These are phyloP conservation scores for Pichia cephalocereana DNA, from an alignment of 805 yeast genomes.

Conservation along the genomic window DNA sequence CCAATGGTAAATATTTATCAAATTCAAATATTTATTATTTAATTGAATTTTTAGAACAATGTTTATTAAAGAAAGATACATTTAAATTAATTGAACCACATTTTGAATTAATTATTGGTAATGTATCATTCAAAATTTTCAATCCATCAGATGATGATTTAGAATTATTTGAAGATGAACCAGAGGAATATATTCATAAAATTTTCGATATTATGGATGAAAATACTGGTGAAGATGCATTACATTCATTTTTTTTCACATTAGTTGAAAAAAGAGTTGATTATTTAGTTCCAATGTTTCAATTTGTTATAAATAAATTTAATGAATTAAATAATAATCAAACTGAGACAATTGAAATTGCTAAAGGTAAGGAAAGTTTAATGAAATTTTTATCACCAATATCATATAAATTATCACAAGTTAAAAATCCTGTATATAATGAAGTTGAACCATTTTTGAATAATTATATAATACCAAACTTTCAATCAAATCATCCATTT, in stretches of 20 bases:
- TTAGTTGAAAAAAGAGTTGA: slow-evolving; percentile 59
- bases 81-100: slow-evolving; percentile 71
- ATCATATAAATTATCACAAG: slow-evolving; percentile 45
- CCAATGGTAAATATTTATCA: slow-evolving; percentile 61
- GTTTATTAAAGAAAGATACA: slow-evolving; percentile 47
- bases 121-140: slow-evolving; percentile 71
- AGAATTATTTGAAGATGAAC: slow-evolving; percentile 79
- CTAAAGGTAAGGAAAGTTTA: slow-evolving; percentile 68
- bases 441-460: slow-evolving; percentile 66
- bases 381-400: slow-evolving; percentile 72
- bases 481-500: slow-evolving; percentile 52
- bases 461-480: slow-evolving; percentile 61
- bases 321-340: slow-evolving; percentile 25
- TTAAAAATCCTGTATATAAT: slow-evolving; percentile 45
- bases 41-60: slow-evolving; percentile 52
- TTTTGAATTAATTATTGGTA: slow-evolving; percentile 52
- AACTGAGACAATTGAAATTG: slow-evolving; percentile 37
- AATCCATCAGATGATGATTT: slow-evolving; percentile 64
- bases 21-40: slow-evolving; percentile 55
- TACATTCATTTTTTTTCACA: slow-evolving; percentile 61
- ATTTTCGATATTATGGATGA: slow-evolving; percentile 52
- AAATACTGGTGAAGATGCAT: slow-evolving; percentile 69
- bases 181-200: slow-evolving; percentile 81
- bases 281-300: slow-evolving; percentile 51
- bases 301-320: slow-evolving; percentile 48